phyloP scores from a whole-genome alignment of 441 rosid genomes.

The Gossypium gossypioides region DNA sequence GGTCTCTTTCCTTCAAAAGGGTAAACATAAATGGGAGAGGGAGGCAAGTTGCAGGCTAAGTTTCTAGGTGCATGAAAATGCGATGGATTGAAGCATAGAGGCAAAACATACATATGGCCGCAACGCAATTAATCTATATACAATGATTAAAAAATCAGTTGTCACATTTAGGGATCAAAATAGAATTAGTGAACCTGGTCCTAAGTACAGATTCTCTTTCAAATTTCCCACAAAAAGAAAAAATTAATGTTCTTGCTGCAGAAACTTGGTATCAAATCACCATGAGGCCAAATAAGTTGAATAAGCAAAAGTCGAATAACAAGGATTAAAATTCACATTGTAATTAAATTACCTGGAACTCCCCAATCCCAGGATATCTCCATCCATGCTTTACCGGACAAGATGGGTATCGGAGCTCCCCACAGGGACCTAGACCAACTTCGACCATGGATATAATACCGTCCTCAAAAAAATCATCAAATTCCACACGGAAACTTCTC shows the following conservation, averaged over 20 bases:
- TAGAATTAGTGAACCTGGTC: not conserved
- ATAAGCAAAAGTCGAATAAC: not conserved
- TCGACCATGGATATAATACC: constrained; percentile 71
- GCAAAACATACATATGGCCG: not conserved
- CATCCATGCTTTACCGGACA: constrained; percentile 97
- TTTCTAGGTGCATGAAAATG: not conserved
- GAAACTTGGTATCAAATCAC: not conserved
- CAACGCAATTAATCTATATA: constrained; percentile 1
- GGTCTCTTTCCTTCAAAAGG: not conserved
- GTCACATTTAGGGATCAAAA: not conserved
- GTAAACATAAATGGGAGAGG: not conserved
- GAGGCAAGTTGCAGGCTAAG: not conserved
- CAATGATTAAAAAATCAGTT: not conserved
- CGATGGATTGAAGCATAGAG: not conserved
- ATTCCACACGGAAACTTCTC: constrained; percentile 94
- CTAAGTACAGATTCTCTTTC: not conserved
- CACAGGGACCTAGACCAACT: constrained; percentile 94
- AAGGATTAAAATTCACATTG: not conserved
- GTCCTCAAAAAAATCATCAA: constrained; percentile 62
- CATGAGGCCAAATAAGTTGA: not conserved
- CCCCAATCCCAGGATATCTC: constrained; percentile 98
- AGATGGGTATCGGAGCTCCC: constrained; percentile 91
- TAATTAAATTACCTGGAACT: constrained; percentile 73
- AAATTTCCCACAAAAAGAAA: not conserved
- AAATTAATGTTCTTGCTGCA: not conserved